These are phyloP conservation scores for Colletotrichum lini DNA, from an alignment of 2,329 filamentous ascomycete genomes.

Conservation along the genomic window DNA sequence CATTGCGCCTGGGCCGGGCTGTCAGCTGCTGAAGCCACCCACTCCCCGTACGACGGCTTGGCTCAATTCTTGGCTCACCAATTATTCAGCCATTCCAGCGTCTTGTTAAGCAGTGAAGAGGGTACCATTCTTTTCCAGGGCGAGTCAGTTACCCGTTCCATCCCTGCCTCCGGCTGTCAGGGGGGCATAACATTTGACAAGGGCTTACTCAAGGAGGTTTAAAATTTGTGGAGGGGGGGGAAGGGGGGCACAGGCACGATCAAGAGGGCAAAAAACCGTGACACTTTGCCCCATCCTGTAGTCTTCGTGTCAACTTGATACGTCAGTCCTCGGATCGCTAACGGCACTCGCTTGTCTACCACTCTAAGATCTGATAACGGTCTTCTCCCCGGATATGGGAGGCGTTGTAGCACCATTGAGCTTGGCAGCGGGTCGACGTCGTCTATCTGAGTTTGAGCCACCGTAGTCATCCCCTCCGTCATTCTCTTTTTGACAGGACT, in stretches of 20 bases:
- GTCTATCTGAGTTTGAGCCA: slow-evolving; percentile 33
- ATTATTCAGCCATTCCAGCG: slow-evolving; percentile 13
- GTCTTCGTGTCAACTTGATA: slow-evolving; percentile 29
- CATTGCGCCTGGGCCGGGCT: slow-evolving; percentile 6
- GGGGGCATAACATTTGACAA: background rate
- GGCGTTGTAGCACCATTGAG: slow-evolving; percentile 8
- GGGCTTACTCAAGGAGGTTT: too few relatives aligned
- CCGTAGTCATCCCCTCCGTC: slow-evolving; percentile 22
- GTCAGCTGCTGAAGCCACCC: slow-evolving; percentile 4
- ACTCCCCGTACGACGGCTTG: slow-evolving; percentile 15
- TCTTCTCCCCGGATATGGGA: slow-evolving; percentile 28
- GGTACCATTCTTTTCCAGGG: background rate
- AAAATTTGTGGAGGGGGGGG: background rate
- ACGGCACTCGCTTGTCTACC: slow-evolving; percentile 25
- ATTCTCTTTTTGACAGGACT: slow-evolving; percentile 5
- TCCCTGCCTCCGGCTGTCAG: slow-evolving; percentile 18
- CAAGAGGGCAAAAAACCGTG: slow-evolving; percentile 2
- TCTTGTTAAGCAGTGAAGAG: slow-evolving; percentile 21
- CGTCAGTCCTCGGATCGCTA: slow-evolving; percentile 21
- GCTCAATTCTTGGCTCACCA: slow-evolving; percentile 24
- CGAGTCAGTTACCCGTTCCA: slow-evolving; percentile 33
- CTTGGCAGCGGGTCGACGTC: slow-evolving; percentile 38
- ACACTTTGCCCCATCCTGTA: slow-evolving; percentile 19
- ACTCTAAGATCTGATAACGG: slow-evolving; percentile 38
- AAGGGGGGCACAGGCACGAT: background rate